Conservation (phyloP, 306 rosid species). For the Quercus aquifolioides region DNA sequence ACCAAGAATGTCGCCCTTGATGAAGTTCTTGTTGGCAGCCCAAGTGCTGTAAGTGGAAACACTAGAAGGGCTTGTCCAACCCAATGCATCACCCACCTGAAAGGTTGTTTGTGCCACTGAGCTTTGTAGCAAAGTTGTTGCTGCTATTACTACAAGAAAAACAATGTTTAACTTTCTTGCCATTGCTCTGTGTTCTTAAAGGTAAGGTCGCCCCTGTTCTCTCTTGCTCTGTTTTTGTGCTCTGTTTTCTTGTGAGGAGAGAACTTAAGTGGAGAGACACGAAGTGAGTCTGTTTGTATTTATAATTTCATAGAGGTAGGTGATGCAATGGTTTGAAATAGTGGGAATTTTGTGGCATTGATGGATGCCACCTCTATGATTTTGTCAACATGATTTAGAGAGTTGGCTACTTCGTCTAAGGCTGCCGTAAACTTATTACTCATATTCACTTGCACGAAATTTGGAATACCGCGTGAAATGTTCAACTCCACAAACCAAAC, state of each 20-base stretch:
- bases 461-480: too few species aligned
- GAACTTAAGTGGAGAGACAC: too few species aligned
- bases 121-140: conserved; percentile 37
- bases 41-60: conserved; percentile 44
- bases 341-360: too few species aligned
- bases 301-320: too few species aligned
- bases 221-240: not conserved
- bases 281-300: too few species aligned
- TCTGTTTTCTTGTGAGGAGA: not conserved
- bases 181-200: conserved; percentile 51
- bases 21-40: conserved; percentile 56
- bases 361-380: too few species aligned
- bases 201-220: conserved; percentile 50
- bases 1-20: conserved; percentile 57
- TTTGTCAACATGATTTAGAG: too few species aligned
- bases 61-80: conserved; percentile 51
- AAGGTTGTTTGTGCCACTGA: conserved; percentile 39
- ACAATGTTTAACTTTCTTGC: conserved; percentile 28
- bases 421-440: too few species aligned
- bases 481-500: too few species aligned
- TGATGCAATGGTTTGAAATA: too few species aligned
- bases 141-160: conserved; percentile 23
- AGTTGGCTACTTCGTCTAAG: too few species aligned
- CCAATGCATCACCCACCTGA: conserved; percentile 52
- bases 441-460: too few species aligned